Percentiles rank a stretch among this genome's conserved stretches.
Evolutionary conservation across 2,329 filamentous ascomycete genomes (phyloP).

Genomic region (Clarireedia monteithiana): DNA sequence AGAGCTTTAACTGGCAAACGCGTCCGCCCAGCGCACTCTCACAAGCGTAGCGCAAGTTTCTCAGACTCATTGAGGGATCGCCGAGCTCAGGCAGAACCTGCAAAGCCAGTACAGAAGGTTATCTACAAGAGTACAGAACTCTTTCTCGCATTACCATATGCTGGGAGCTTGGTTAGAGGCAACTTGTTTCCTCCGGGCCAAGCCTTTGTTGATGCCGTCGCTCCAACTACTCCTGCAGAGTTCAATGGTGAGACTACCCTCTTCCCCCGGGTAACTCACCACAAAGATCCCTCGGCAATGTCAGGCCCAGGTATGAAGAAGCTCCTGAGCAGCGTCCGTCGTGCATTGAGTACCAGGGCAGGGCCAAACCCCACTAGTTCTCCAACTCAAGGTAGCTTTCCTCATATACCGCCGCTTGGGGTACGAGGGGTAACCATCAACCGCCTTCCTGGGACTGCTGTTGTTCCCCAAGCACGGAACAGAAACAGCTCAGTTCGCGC

Average conservation of each 20-base stretch:
- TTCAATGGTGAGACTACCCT: conserved; percentile 46
- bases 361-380: conserved; percentile 23
- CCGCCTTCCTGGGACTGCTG: conserved; percentile 49
- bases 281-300: conserved; percentile 50
- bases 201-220: conserved; percentile 64
- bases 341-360: conserved; percentile 59
- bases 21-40: conserved; percentile 48
- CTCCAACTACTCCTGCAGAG: conserved; percentile 40
- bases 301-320: conserved; percentile 73
- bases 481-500: conserved; percentile 38
- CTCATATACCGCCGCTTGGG: conserved; percentile 28
- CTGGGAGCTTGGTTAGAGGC: conserved; percentile 80
- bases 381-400: conserved; percentile 30
- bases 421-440: conserved; percentile 44
- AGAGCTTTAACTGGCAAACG: conserved; percentile 51
- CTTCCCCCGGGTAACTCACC: conserved; percentile 33
- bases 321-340: conserved; percentile 76
- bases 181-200: conserved; percentile 76
- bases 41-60: conserved; percentile 82
- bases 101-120: conserved; percentile 40
- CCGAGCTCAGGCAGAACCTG: conserved; percentile 33
- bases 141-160: conserved; percentile 57
- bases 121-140: conserved; percentile 48
- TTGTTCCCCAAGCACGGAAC: conserved; percentile 48
- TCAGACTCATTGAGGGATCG: conserved; percentile 75